Percentiles rank a stretch among this genome's conserved stretches.
These are phyloP conservation scores for Metschnikowia drakensbergensis DNA, from an alignment of 805 yeast species.

Conservation along the genomic window DNA sequence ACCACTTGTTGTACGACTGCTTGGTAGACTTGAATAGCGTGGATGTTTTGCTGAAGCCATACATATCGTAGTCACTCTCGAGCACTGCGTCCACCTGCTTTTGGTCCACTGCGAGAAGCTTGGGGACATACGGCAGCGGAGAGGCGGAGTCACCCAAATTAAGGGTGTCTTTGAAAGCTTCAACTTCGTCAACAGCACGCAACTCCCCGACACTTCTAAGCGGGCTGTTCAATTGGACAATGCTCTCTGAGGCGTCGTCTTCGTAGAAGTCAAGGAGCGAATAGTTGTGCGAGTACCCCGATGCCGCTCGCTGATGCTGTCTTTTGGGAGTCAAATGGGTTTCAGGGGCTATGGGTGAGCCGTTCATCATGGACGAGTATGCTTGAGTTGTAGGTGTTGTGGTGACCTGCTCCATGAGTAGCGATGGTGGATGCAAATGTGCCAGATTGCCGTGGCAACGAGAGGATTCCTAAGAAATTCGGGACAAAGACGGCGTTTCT, in stretches of 20 bases:
- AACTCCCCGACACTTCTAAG: neutral
- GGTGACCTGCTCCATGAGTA: no score
- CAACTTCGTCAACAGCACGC: neutral
- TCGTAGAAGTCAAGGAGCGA: slow-evolving; percentile 38
- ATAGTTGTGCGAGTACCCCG: slow-evolving; percentile 33
- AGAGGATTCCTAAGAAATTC: neutral
- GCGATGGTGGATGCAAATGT: neutral
- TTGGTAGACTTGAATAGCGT: slow-evolving; percentile 43
- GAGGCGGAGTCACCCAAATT: neutral
- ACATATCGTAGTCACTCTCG: slow-evolving; percentile 50
- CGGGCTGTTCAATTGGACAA: neutral
- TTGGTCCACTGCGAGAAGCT: slow-evolving; percentile 6
- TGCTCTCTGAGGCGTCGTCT: slow-evolving; percentile 40
- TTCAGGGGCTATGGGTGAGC: neutral
- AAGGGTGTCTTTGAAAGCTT: neutral
- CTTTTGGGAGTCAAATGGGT: neutral
- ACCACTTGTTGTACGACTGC: slow-evolving; percentile 71
- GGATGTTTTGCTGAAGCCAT: slow-evolving; percentile 78
- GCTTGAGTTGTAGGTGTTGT: no score
- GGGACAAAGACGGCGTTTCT: neutral
- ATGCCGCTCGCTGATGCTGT: slow-evolving; percentile 28
- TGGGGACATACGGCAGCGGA: neutral
- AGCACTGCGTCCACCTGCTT: slow-evolving; percentile 2
- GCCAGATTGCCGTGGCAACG: neutral
- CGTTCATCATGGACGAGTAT: neutral